These are phyloP conservation scores for Vanderwaltozyma yarrowii DNA, from an alignment of 805 yeast genomes.

Conservation along the genomic window DNA sequence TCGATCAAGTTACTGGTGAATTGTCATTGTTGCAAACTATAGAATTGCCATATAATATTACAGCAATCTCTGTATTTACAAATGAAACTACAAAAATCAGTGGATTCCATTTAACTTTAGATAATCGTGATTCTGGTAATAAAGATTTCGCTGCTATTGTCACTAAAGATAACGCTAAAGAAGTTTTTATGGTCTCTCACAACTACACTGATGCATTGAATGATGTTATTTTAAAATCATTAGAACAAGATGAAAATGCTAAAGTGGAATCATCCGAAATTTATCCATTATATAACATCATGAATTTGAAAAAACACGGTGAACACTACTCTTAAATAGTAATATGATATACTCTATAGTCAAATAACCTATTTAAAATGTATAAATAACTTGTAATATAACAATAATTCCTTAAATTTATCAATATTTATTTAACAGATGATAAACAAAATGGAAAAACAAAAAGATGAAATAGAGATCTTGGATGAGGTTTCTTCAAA, in stretches of 20 bases:
- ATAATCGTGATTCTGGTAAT: slow-evolving; percentile 17
- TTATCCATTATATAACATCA: slow-evolving; percentile 40
- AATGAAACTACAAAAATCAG: slow-evolving; percentile 21
- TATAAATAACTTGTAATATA: neutral
- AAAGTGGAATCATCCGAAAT: slow-evolving; percentile 31
- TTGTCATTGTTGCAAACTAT: slow-evolving; percentile 21
- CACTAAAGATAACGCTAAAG: slow-evolving; percentile 11
- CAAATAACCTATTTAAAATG: neutral
- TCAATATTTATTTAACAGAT: too few species aligned
- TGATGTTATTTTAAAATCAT: slow-evolving; percentile 12
- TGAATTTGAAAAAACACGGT: slow-evolving; percentile 49
- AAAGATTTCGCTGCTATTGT: slow-evolving; percentile 14
- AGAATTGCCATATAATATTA: slow-evolving; percentile 24
- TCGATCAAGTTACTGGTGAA: slow-evolving; percentile 13
- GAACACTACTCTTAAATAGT: slow-evolving; percentile 32
- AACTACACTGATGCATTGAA: slow-evolving; percentile 11
- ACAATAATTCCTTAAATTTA: too few species aligned
- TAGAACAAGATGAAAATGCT: slow-evolving; percentile 22
- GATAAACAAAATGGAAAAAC: too few species aligned
- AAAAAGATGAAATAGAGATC: too few species aligned
- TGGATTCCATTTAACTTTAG: slow-evolving; percentile 29
- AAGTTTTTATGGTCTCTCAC: slow-evolving; percentile 17
- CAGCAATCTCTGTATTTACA: slow-evolving; percentile 18
- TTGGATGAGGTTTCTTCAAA: too few species aligned
- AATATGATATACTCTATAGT: neutral